phyloP scores from a whole-genome alignment of 176 grass and related monocot species.

The Rhipidocladum racemiflorum region DNA sequence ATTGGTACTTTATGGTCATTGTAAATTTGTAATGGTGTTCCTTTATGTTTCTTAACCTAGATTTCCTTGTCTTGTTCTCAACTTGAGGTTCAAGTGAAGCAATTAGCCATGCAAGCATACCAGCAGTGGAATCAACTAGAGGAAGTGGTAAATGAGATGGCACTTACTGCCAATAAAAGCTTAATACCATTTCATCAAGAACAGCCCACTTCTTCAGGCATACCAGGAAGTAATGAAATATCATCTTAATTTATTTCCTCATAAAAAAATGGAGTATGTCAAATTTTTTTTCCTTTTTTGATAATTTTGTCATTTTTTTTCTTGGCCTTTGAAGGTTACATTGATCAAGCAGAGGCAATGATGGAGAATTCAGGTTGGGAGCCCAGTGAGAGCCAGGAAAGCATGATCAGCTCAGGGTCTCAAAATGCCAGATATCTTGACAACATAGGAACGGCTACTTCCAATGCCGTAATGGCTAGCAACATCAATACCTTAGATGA shows the following conservation, averaged over 20 bases:
- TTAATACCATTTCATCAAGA: neutral
- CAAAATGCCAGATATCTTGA: conserved; percentile 24
- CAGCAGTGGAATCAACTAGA: conserved; percentile 33
- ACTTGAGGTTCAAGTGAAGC: conserved; percentile 29
- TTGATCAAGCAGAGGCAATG: neutral
- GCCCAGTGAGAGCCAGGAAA: conserved; percentile 28
- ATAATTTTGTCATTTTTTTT: neutral
- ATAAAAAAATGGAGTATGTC: neutral
- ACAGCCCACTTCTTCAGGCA: conserved; percentile 5
- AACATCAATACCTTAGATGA: conserved; percentile 5
- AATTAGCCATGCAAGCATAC: conserved; percentile 25
- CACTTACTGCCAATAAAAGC: neutral
- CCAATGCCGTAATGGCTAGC: conserved; percentile 6
- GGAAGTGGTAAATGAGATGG: conserved; percentile 10
- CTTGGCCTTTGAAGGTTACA: neutral
- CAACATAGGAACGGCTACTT: conserved; percentile 28
- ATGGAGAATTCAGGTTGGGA: neutral
- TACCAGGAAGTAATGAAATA: neutral
- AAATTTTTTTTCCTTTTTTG: neutral
- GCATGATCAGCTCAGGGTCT: conserved; percentile 46
- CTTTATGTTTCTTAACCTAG: neutral
- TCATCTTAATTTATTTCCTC: too few relatives aligned
- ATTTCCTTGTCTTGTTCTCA: neutral
- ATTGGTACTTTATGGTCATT: neutral
- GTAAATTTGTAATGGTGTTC: too few relatives aligned